Base-by-base conservation (phyloP, 352 stramenopile genomes). In the Phytophthora fragariaefolia region DNA sequence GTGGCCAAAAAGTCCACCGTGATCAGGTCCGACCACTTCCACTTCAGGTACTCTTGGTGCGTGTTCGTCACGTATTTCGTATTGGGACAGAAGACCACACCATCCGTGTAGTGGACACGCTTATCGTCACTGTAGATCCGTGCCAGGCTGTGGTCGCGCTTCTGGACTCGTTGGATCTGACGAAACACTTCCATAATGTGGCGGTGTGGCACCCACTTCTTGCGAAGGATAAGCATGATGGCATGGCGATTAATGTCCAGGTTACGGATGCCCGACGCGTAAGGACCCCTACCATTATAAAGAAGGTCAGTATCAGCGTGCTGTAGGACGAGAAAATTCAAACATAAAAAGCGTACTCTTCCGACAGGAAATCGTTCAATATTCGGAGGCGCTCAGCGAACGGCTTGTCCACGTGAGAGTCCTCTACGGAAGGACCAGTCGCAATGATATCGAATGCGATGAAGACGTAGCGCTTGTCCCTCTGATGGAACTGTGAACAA, bases 391-490 rank as follows among this genome's bases (percentile, higher is more conserved):
- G 87, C 59, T 96, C 85, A 26, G 78, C 70, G 52, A 96, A 96
- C n/a, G 80, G 77, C 34, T 93, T 93, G 50, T 90, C 81, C 4
- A 96, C 87, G 49, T 93, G 85, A 9, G 85, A 93, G 54, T 92
- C 83, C 15, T 76, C 74, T n/a, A 73, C 68, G 1, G 81, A 88
- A 17, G 83, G 72, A 2, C 88, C 88, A 0, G 84, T 92, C 22
- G 87, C 87, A 30, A 97, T 92, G 58, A 97, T 95, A 60, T 97
- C 91, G 55, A 97, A 97, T 5, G 79, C 89, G 75, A 97, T 96
- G 50, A 96, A 97, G 46, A 96, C 85, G 63, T 86, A 94, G 6
- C 85, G 82, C 67, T 91, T 91, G 17, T 91, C 81, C 27, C 88
- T 91, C 36, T 92, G 83, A 24, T 94, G 82, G 42, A 95, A 88